Evolutionary conservation across 164 flowering plant genomes (phyloP), one percentile per base, ranked within the genome.

Genomic region (Vitis labrusca): DNA sequence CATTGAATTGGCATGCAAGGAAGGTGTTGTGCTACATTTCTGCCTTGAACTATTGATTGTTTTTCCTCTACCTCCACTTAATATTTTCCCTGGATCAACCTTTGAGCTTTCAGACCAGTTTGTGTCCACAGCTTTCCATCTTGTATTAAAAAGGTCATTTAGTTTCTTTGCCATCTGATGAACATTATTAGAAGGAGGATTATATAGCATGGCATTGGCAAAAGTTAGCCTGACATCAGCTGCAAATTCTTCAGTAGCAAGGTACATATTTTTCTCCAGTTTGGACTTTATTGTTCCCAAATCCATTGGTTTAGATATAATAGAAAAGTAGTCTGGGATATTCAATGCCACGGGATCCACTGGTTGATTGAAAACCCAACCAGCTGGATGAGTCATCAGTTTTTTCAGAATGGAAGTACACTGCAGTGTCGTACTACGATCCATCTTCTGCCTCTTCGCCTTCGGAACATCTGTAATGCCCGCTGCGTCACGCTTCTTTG

Each of bases 211-310:
- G 30, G 98, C 97, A 89, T 95, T 95, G 0, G 88, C 78, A 75
- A 95, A 95, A 0, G 98, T 93, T 77, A 93, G 75, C 64, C 88
- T 83, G 30, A 95, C 85, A 79, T 93, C 98, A 61, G 89, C 88
- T 5, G 87, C 92, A 82, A 95, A 95, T 32, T 84, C 91, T 30
- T 82, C 84, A 8, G 66, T 17, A 29, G 37, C 61, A n/a, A 3
- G 52, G 74, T 93, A 95, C 32, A 67, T 7, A 68, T 82, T 79
- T 7, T 78, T 80, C 15, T 74, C 80, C 65, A 95, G 78, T 37
- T 84, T 95, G 13, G 79, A 68, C 44, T 77, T 89, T 4, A 95
- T 71, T 17, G 99, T 93, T 16, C 99, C 96, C 76, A 95, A 81
- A 78, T 95, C 99, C 99, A 95, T 95, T 8, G 98, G 97, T 8